These are phyloP conservation scores for Cryptococcus floricola DNA, from an alignment of 1,284 basidiomycete genomes.

Conservation along the genomic window DNA sequence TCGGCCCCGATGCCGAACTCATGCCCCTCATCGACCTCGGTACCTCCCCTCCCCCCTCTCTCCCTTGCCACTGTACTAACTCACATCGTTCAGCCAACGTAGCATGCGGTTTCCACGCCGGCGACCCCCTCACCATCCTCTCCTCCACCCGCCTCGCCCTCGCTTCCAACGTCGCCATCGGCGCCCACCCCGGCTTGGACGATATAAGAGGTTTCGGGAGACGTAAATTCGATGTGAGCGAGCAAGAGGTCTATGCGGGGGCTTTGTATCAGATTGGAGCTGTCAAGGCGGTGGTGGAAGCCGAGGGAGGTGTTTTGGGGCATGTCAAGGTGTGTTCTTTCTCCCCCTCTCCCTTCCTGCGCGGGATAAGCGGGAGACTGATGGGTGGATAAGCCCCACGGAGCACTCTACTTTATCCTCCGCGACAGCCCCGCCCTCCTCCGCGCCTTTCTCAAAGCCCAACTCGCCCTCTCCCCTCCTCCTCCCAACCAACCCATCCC, in stretches of 20 bases:
- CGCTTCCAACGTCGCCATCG: background rate
- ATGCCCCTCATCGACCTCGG: conserved; percentile 1
- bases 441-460: background rate
- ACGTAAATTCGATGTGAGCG: background rate
- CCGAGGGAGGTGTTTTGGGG: background rate
- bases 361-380: background rate
- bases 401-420: conserved; percentile 1
- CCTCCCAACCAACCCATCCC: background rate
- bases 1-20: background rate
- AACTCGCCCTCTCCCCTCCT: background rate
- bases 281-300: background rate
- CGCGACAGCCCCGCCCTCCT: background rate
- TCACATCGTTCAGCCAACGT: background rate
- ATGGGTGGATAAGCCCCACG: background rate
- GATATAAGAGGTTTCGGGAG: conserved; percentile 2
- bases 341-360: background rate
- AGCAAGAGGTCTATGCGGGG: background rate
- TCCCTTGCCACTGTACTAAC: background rate
- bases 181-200: background rate
- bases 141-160: background rate
- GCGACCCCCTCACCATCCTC: conserved; percentile 1
- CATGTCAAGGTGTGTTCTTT: background rate
- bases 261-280: conserved; percentile 2
- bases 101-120: conserved; percentile 1
- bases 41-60: background rate